phyloP scores from a whole-genome alignment of 768 basidiomycete species.

The Russula compacta region DNA sequence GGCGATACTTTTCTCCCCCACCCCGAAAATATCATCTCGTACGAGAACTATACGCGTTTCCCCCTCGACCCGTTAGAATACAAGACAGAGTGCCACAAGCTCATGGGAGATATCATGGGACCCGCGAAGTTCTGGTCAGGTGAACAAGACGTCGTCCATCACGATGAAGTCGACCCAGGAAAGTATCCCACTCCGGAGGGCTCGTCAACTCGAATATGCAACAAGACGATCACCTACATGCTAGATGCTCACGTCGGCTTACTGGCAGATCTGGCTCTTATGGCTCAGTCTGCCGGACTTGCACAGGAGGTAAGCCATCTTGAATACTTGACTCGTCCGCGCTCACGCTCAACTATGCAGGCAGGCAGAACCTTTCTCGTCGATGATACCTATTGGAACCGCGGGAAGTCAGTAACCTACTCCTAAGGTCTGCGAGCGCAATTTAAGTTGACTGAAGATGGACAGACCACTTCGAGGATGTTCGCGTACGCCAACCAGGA shows the following conservation, averaged over 20 bases:
- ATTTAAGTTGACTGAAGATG: slow-evolving; percentile 35
- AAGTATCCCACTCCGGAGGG: slow-evolving; percentile 24
- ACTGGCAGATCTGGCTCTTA: slow-evolving; percentile 53
- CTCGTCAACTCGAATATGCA: slow-evolving; percentile 31
- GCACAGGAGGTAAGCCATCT: slow-evolving; percentile 47
- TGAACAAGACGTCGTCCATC: slow-evolving; percentile 29
- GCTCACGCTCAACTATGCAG: slow-evolving; percentile 27
- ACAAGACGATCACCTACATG: slow-evolving; percentile 64
- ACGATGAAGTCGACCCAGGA: slow-evolving; percentile 21
- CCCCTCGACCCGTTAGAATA: slow-evolving; percentile 52
- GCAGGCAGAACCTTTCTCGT: slow-evolving; percentile 57
- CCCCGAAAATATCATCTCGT: slow-evolving; percentile 34
- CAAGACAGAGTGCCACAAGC: slow-evolving; percentile 44
- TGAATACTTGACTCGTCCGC: not conserved
- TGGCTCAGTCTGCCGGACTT: slow-evolving; percentile 58
- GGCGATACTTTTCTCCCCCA: slow-evolving; percentile 20
- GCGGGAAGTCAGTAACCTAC: slow-evolving; percentile 45
- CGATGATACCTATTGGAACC: slow-evolving; percentile 65
- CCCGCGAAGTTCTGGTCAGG: slow-evolving; percentile 45
- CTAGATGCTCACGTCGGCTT: slow-evolving; percentile 58
- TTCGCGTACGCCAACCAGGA: slow-evolving; percentile 44
- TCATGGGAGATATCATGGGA: slow-evolving; percentile 38
- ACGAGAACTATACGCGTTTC: slow-evolving; percentile 49
- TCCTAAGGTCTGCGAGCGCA: not conserved
- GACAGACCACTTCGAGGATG: slow-evolving; percentile 55